A percentile compares a stretch with the other conserved stretches of the same genome.
These are phyloP conservation scores for Suhomyces sp. DNA, from an alignment of 805 yeast species.

Conservation along the genomic window DNA sequence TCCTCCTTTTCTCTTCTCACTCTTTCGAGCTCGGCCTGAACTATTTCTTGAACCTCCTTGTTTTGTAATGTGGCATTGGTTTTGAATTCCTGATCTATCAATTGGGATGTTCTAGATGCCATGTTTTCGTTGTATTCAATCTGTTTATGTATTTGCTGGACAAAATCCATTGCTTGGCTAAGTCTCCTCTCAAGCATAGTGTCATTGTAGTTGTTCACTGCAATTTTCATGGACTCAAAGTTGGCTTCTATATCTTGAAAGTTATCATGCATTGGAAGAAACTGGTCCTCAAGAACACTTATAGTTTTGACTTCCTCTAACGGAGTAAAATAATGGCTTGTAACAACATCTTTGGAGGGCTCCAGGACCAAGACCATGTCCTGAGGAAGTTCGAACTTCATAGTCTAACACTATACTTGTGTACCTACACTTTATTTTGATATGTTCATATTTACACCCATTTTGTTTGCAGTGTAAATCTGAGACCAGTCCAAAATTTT, in stretches of 20 bases:
- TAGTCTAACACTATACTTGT: too few relatives aligned
- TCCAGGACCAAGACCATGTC: slow-evolving; percentile 3
- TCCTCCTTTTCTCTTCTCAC: slow-evolving; percentile 7
- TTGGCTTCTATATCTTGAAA: not conserved
- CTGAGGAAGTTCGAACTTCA: slow-evolving; percentile 2
- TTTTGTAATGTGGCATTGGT: slow-evolving; percentile 13
- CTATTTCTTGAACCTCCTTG: not conserved
- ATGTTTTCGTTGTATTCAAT: slow-evolving; percentile 16
- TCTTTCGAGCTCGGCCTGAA: not conserved
- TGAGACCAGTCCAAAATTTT: not conserved
- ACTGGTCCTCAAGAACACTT: not conserved
- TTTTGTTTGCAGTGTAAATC: slow-evolving; percentile 4
- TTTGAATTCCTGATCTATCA: slow-evolving; percentile 18
- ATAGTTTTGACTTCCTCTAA: not conserved
- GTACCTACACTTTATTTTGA: not conserved
- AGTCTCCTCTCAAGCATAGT: not conserved
- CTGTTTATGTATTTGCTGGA: not conserved
- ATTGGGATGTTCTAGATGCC: slow-evolving; percentile 18
- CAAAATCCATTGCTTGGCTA: not conserved
- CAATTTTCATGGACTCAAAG: not conserved
- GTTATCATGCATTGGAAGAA: not conserved
- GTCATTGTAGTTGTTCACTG: not conserved
- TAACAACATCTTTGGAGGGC: not conserved
- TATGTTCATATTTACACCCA: slow-evolving; percentile 1
- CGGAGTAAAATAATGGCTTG: not conserved